A percentile compares a stretch with the other conserved stretches of the same genome.
Evolutionary conservation across 2,329 filamentous ascomycete species (phyloP).

Genomic region (Colletotrichum graminicola): DNA sequence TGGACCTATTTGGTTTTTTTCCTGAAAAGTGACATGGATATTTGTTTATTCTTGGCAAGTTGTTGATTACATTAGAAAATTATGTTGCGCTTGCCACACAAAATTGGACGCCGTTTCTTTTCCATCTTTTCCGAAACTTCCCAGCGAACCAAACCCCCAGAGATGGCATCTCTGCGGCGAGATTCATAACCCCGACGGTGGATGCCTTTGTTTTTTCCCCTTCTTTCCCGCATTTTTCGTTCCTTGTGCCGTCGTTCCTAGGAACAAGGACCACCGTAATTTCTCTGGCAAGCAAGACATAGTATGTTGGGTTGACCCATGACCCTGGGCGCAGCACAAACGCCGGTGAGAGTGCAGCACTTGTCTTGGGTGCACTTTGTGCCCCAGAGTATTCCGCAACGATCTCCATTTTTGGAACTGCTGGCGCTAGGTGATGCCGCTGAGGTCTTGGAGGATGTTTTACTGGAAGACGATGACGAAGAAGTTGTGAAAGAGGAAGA

Average conservation of each 20-base stretch:
- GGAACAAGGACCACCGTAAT: neutral
- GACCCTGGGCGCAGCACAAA: neutral
- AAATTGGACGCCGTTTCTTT: neutral
- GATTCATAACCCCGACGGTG: too few relatives aligned
- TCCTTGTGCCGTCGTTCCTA: neutral
- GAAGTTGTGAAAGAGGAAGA: neutral
- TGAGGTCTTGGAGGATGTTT: too few relatives aligned
- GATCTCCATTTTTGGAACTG: fast-evolving
- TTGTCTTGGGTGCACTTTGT: neutral
- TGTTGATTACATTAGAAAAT: neutral
- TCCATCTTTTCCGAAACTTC: too few relatives aligned
- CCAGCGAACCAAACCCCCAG: too few relatives aligned
- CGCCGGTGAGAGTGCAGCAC: neutral
- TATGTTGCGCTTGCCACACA: neutral
- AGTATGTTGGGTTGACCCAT: fast-evolving
- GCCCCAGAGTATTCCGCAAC: fast-evolving
- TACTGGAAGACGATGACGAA: neutral
- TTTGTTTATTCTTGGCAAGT: neutral
- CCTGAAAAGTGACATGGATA: too few relatives aligned
- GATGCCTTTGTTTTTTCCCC: fast-evolving
- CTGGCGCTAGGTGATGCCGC: neutral
- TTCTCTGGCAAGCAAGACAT: fast-evolving
- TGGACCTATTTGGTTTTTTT: too few relatives aligned
- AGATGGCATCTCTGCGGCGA: too few relatives aligned
- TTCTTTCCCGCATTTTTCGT: fast-evolving